Percentiles rank a stretch among this genome's conserved stretches.
Evolutionary conservation across 1,284 basidiomycete species (phyloP).

Genomic region (Golubevia pallescens): DNA sequence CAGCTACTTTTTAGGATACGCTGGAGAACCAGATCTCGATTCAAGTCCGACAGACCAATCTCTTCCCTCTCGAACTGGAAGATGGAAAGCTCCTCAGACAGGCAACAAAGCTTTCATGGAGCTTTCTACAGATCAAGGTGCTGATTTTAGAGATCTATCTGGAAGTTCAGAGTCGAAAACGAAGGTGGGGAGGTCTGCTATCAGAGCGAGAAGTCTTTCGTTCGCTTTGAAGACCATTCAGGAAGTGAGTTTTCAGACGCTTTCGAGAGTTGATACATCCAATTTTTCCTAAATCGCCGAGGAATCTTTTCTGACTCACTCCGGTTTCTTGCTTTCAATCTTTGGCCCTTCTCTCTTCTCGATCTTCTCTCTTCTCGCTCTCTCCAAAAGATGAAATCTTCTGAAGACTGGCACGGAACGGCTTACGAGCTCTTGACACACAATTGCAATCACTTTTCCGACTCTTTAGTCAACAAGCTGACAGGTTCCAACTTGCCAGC

Average conservation of each 20-base stretch:
- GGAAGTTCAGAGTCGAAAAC: too few relatives aligned
- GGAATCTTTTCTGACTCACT: too few relatives aligned
- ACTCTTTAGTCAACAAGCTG: slow-evolving; percentile 6
- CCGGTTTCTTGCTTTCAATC: too few relatives aligned
- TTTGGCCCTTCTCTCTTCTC: too few relatives aligned
- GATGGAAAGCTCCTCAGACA: slow-evolving; percentile 8
- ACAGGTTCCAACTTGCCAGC: slow-evolving; percentile 10
- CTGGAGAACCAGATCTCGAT: slow-evolving; percentile 2
- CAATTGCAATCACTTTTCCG: slow-evolving; percentile 25
- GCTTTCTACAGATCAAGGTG: neutral
- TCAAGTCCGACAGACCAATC: neutral
- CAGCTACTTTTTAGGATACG: slow-evolving; percentile 18
- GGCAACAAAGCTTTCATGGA: slow-evolving; percentile 15
- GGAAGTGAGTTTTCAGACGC: slow-evolving; percentile 4
- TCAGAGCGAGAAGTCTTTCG: neutral
- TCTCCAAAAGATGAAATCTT: slow-evolving; percentile 12
- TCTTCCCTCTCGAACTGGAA: neutral
- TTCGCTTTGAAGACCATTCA: slow-evolving; percentile 11
- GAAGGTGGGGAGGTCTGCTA: neutral
- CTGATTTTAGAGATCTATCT: too few relatives aligned
- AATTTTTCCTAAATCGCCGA: too few relatives aligned
- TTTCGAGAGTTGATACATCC: neutral
- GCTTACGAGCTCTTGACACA: slow-evolving; percentile 18
- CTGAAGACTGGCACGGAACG: slow-evolving; percentile 14
- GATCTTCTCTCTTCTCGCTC: neutral